Evolutionary conservation across 306 rosid genomes (phyloP).

Genomic region (Cicer yamashitae): DNA sequence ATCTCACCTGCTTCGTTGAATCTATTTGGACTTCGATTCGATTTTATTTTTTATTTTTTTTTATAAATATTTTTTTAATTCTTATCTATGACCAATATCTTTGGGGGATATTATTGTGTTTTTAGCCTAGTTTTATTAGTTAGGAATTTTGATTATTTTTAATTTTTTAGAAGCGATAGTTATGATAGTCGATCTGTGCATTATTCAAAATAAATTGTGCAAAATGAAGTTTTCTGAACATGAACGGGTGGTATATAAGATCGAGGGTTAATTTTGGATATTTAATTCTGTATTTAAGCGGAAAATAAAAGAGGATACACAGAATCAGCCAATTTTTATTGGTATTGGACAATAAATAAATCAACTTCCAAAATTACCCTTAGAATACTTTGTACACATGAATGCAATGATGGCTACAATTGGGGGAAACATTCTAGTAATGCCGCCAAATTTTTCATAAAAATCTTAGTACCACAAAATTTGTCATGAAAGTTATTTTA

Average conservation of each 20-base stretch:
- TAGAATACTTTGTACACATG: too few species aligned
- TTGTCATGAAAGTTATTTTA: too few species aligned
- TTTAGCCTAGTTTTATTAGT: slow-evolving; percentile 8
- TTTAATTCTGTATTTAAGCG: too few species aligned
- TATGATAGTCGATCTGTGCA: slow-evolving; percentile 41
- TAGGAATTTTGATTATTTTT: slow-evolving; percentile 27
- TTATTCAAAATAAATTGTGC: slow-evolving; percentile 31
- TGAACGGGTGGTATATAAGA: slow-evolving; percentile 32
- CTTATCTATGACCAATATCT: neutral
- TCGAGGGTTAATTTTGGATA: slow-evolving; percentile 8
- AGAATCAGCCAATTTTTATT: too few species aligned
- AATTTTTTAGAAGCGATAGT: slow-evolving; percentile 2
- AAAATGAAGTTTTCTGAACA: slow-evolving; percentile 32
- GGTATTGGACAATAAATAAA: too few species aligned
- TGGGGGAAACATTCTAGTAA: too few species aligned
- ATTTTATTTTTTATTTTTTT: slow-evolving; percentile 12
- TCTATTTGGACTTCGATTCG: slow-evolving; percentile 50
- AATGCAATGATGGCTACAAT: too few species aligned
- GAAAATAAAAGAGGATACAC: too few species aligned
- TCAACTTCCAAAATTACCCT: too few species aligned
- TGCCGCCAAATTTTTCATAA: too few species aligned
- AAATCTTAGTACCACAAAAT: too few species aligned
- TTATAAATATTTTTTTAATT: neutral
- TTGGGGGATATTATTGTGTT: slow-evolving; percentile 13
- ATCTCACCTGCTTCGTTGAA: slow-evolving; percentile 57